These are phyloP conservation scores for Arctostaphylos glauca DNA, from an alignment of 148 eudicot genomes.

Conservation along the genomic window DNA sequence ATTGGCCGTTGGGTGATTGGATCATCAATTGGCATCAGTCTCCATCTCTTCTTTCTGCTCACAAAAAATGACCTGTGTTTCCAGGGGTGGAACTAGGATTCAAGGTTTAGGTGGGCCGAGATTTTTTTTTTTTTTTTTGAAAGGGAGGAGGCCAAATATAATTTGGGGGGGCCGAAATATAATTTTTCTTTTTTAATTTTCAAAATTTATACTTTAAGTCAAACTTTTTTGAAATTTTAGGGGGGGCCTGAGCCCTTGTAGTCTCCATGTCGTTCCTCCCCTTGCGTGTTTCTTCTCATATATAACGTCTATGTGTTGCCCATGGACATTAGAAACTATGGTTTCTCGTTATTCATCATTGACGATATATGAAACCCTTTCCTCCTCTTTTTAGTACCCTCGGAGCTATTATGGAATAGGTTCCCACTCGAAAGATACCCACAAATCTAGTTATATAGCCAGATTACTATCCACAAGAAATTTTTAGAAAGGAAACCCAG, in stretches of 20 bases:
- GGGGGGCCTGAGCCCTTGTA: no score
- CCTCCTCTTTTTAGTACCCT: background rate
- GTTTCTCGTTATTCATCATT: background rate
- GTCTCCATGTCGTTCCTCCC: no score
- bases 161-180: no score
- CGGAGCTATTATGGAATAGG: background rate
- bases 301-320: background rate
- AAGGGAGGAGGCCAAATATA: no score
- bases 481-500: background rate
- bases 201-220: no score
- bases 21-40: background rate
- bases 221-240: no score
- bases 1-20: background rate
- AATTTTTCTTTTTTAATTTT: no score
- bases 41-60: background rate
- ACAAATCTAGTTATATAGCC: background rate
- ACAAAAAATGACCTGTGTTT: background rate
- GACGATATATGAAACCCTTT: background rate
- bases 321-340: background rate
- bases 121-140: no score
- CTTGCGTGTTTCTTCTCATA: background rate
- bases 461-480: background rate
- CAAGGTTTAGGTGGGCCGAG: no score
- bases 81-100: no score
- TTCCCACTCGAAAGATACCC: background rate